Evolutionary conservation across 176 grass and related monocot species (phyloP), one percentile per base, ranked within the genome.

Genomic region (Bonia amplexicaulis): DNA sequence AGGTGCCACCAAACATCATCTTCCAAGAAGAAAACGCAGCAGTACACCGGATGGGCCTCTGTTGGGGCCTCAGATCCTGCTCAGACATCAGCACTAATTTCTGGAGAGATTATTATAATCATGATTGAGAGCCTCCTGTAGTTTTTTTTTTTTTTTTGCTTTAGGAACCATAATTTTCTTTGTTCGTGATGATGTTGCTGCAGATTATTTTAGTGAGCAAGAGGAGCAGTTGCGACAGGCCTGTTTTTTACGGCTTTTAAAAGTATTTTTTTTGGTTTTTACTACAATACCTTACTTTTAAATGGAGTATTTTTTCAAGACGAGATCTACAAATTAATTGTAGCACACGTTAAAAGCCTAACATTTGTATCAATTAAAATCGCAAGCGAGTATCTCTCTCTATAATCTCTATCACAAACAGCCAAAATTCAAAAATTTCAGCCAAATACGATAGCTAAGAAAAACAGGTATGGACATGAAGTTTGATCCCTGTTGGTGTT

Each of bases 211-310:
- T 41, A 48, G 80, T 51, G 84, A 80, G 48, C 74, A 85, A 76
- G 91, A 92, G 85, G 91, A 92, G 80, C 80, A 86, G 64, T 52
- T 92, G 37, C 44, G 84, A 16, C 84, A 85, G 66, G n/a, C n/a
- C n/a, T n/a, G 29, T 29, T 29, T 1, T 29, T 29, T 29, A 29
- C 29, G 1, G 29, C 1, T 29, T 29, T 2, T 29, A 29, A 29
- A 29, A 33, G 1, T 31, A 31, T 31, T 2, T 31, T 31, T 31
- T 33, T 33, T 33, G 0, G 3, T 3, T 33, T 33, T 33, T 33
- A 3, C 31, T 33, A 33, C 0, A 33, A 3, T 33, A 33, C 31
- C 2, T 33, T 3, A 33, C 3, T 33, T 33, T 33, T 3, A 33
- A 33, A 33, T 33, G 3, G 0, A 3, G 31, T 33, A 33, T 33